Conservation (phyloP, 192 early-diverging fungal genomes). For the Umbelopsis isabellina region DNA sequence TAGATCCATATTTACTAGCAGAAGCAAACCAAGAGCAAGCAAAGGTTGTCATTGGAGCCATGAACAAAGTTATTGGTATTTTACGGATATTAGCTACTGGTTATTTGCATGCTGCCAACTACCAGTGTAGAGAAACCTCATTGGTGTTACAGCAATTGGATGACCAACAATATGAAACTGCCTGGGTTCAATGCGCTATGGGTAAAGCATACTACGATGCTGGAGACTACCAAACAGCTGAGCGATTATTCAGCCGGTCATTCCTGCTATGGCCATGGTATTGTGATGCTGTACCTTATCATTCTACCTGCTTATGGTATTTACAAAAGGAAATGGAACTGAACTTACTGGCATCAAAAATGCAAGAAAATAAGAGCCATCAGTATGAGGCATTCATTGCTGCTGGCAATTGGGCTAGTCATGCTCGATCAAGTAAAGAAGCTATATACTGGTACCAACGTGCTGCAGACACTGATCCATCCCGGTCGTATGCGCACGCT, state of each 20-base stretch:
- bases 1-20: neutral
- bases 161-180: conserved; percentile 35
- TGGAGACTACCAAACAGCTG: conserved; percentile 33
- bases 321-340: conserved; percentile 34
- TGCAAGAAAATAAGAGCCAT: conserved; percentile 32
- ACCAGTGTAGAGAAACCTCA: conserved; percentile 27
- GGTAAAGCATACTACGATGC: conserved; percentile 38
- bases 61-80: conserved; percentile 28
- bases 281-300: conserved; percentile 33
- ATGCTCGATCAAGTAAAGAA: conserved; percentile 20
- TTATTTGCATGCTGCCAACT: conserved; percentile 31
- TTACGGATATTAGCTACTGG: conserved; percentile 25
- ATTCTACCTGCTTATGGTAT: conserved; percentile 39
- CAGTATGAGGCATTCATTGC: conserved; percentile 38
- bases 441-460: conserved; percentile 35
- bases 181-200: conserved; percentile 28
- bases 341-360: conserved; percentile 36
- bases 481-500: conserved; percentile 28
- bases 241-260: conserved; percentile 27
- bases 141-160: conserved; percentile 33
- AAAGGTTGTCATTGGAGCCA: conserved; percentile 10
- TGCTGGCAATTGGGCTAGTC: conserved; percentile 39
- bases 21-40: conserved; percentile 15
- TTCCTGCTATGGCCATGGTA: conserved; percentile 38
- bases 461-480: conserved; percentile 27